Base-by-base conservation (phyloP, 1,284 basidiomycete species). In the Moesziomyces antarcticus region DNA sequence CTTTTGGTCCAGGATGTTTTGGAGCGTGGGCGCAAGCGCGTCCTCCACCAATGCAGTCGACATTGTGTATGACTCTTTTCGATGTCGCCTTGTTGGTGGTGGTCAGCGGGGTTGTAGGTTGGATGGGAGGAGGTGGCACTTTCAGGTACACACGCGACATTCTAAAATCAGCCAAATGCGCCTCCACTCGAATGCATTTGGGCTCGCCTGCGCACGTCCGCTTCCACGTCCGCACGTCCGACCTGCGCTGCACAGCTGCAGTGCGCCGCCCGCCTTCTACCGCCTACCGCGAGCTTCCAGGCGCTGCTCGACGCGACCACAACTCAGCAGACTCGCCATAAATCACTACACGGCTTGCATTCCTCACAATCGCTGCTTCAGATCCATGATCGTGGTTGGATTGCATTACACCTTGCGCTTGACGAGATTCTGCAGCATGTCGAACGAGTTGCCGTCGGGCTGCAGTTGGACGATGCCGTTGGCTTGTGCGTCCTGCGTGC, bases 401-500 rank as follows among this genome's bases (percentile, higher is more conserved):
- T 16, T 47, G 3, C 11, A 35, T 37, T 47, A 86, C 40, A 67
- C 71, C 84, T 92, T 92, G 21, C 87, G 85, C 85, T 88, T 90
- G 81, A 99, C 94, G 82, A 99, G 85, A 30, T 93, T 93, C 54
- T 90, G 89, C 90, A 98, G 92, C 81, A 98, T 88, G 84, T 98
- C 96, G 80, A 99, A 98, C 80, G 92, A 93, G 84, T 99, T 99
- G 30, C 95, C 94, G 80, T 98, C 94, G 3, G 96, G 97, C 84
- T 97, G 96, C 21, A 90, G 80, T 77, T 90, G 89, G 44, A 89
- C 86, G 37, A 71, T 45, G 37, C 67, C 68, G 33, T 42, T 46
- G 13, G 37, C 42, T 20, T 45, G 24, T 3, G 67, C 54, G 3
- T 72, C 56, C 22, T 64, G 30, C 8, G 57, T 62, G 30, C 47